Evolutionary conservation across 2,329 filamentous ascomycete species (phyloP).

Genomic region (Colletotrichum camelliae): DNA sequence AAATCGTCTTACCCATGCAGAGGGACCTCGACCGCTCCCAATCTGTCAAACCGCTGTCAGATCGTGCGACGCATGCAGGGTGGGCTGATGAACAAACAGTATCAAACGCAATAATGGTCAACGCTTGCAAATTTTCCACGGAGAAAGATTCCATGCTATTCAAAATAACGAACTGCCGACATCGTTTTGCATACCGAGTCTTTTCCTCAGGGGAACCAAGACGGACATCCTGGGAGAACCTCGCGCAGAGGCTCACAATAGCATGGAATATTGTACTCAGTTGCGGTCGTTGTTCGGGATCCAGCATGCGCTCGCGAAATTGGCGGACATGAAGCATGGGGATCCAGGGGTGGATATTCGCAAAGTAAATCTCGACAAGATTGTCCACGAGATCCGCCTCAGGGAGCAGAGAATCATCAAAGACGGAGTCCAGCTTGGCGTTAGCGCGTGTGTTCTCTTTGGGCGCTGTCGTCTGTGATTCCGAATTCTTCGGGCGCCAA

Average conservation of each 20-base stretch:
- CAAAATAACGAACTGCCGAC: slow-evolving; percentile 34
- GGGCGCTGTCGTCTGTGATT: background rate
- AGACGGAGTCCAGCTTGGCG: background rate
- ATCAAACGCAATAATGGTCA: slow-evolving; percentile 40
- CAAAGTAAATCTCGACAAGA: slow-evolving; percentile 40
- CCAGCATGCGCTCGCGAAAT: slow-evolving; percentile 26
- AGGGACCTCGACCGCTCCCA: slow-evolving; percentile 35
- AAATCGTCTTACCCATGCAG: slow-evolving; percentile 31
- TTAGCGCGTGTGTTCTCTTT: background rate
- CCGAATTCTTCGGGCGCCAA: background rate
- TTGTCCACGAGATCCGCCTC: slow-evolving; percentile 36
- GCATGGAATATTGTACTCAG: slow-evolving; percentile 40
- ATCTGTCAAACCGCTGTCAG: slow-evolving; percentile 26
- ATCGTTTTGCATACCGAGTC: slow-evolving; percentile 25
- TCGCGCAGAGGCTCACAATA: slow-evolving; percentile 33
- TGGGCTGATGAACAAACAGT: slow-evolving; percentile 24
- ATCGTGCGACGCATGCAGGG: background rate
- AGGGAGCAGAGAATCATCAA: slow-evolving; percentile 19
- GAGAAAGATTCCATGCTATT: slow-evolving; percentile 39
- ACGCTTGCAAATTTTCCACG: slow-evolving; percentile 37
- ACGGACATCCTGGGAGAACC: slow-evolving; percentile 30
- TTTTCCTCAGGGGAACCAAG: slow-evolving; percentile 27
- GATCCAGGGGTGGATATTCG: slow-evolving; percentile 43
- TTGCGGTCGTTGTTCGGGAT: slow-evolving; percentile 23
- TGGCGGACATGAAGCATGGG: slow-evolving; percentile 37